A percentile compares a stretch with the other conserved stretches of the same genome.
Conservation (phyloP, 345 rosid genomes). For the Cardamine chenopodiifolia region DNA sequence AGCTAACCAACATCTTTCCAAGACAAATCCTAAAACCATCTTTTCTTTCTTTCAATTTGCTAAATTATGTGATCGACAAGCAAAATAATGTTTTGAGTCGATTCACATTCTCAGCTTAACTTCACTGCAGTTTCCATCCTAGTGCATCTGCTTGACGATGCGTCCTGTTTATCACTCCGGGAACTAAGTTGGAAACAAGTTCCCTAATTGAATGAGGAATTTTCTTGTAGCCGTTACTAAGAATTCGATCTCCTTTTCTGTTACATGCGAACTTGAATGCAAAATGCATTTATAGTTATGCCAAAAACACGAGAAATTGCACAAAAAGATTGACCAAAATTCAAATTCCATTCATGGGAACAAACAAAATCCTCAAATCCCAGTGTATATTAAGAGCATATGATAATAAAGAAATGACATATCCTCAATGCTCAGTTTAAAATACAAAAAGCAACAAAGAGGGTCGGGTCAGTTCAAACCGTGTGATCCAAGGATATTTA, state of each 20-base stretch:
- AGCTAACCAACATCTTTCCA: not conserved
- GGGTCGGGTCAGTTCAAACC: constrained; percentile 58
- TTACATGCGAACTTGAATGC: not conserved
- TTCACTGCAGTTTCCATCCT: not conserved
- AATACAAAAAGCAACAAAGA: constrained; percentile 39
- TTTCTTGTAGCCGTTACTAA: not conserved
- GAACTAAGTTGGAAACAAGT: not conserved
- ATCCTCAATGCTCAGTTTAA: not conserved
- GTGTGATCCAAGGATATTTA: constrained; percentile 78
- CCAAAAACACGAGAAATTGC: not conserved
- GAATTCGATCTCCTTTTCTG: not conserved
- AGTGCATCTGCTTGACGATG: not conserved
- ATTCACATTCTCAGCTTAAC: not conserved
- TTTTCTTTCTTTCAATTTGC: not conserved
- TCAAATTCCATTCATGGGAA: constrained; percentile 9
- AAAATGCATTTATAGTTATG: not conserved
- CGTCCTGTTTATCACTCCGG: not conserved
- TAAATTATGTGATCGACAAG: not conserved
- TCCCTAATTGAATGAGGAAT: not conserved
- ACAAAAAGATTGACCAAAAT: not conserved
- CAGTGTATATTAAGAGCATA: constrained; percentile 21
- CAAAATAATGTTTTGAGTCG: not conserved
- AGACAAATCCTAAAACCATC: not conserved
- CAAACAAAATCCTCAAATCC: not conserved
- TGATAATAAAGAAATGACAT: constrained; percentile 2